phyloP scores from a whole-genome alignment of 208 protist species.

The Spongospora subterranea region DNA sequence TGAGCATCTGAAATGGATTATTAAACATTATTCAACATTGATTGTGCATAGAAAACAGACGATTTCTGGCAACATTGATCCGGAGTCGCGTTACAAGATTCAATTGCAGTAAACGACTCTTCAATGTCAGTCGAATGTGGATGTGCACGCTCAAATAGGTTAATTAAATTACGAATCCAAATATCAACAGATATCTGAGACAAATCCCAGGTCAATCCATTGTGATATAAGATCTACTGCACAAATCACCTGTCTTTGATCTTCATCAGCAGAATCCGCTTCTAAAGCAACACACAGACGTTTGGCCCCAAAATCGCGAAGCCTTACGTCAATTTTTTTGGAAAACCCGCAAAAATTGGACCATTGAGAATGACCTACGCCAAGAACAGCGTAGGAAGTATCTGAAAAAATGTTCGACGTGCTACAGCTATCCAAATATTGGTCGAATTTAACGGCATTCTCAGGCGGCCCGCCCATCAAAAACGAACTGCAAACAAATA shows the following conservation, averaged over 20 bases:
- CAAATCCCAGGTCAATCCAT: too few relatives aligned
- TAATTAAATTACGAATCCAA: background rate
- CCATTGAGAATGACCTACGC: slow-evolving; percentile 33
- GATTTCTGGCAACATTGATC: background rate
- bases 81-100: background rate
- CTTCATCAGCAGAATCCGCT: slow-evolving; percentile 27
- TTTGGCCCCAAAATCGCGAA: background rate
- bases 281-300: background rate
- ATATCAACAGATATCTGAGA: background rate
- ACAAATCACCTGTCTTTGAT: background rate
- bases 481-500: slow-evolving; percentile 34
- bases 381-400: slow-evolving; percentile 17
- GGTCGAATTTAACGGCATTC: slow-evolving; percentile 8
- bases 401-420: background rate
- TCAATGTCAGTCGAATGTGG: background rate
- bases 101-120: background rate
- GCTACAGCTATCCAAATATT: background rate
- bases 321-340: background rate
- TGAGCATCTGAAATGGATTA: background rate
- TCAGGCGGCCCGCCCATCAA: background rate
- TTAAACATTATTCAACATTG: too few relatives aligned
- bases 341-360: background rate
- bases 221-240: too few relatives aligned
- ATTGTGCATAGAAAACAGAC: too few relatives aligned
- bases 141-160: background rate